phyloP scores from a whole-genome alignment of 2,329 filamentous ascomycete genomes.

The Pseudonectria buxi region DNA sequence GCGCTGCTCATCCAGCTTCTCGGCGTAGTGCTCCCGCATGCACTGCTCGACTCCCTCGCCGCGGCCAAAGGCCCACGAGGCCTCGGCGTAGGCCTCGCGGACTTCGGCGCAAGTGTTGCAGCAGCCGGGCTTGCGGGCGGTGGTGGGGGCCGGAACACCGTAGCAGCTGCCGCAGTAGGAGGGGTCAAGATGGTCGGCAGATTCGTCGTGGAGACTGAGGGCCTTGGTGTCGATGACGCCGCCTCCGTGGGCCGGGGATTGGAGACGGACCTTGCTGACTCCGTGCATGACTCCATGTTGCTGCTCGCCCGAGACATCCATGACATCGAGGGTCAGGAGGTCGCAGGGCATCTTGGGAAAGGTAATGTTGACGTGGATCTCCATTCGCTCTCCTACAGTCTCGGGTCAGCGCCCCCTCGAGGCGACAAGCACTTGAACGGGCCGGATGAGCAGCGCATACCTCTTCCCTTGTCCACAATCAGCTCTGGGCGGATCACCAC shows the following conservation, averaged over 20 bases:
- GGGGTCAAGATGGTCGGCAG: slow-evolving; percentile 74
- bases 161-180: slow-evolving; percentile 92
- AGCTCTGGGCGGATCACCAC: slow-evolving; percentile 85
- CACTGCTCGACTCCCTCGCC: slow-evolving; percentile 95
- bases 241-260: slow-evolving; percentile 66
- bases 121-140: slow-evolving; percentile 74
- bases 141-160: slow-evolving; percentile 67
- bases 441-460: slow-evolving; percentile 38
- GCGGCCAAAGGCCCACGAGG: slow-evolving; percentile 88
- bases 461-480: slow-evolving; percentile 93
- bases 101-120: slow-evolving; percentile 98
- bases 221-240: slow-evolving; percentile 64
- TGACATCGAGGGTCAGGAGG: slow-evolving; percentile 91
- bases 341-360: slow-evolving; percentile 94
- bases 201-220: slow-evolving; percentile 59
- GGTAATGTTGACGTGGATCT: slow-evolving; percentile 95
- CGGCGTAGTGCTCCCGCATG: slow-evolving; percentile 85
- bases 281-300: slow-evolving; percentile 92
- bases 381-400: slow-evolving; percentile 82
- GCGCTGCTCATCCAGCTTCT: slow-evolving; percentile 80
- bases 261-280: slow-evolving; percentile 81
- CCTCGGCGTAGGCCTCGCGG: slow-evolving; percentile 81
- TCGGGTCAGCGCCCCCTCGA: slow-evolving; percentile 11
- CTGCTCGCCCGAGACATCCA: slow-evolving; percentile 97
- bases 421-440: not conserved